These are phyloP conservation scores for Mortierella claussenii DNA, from an alignment of 192 early-diverging fungal species.

Conservation along the genomic window DNA sequence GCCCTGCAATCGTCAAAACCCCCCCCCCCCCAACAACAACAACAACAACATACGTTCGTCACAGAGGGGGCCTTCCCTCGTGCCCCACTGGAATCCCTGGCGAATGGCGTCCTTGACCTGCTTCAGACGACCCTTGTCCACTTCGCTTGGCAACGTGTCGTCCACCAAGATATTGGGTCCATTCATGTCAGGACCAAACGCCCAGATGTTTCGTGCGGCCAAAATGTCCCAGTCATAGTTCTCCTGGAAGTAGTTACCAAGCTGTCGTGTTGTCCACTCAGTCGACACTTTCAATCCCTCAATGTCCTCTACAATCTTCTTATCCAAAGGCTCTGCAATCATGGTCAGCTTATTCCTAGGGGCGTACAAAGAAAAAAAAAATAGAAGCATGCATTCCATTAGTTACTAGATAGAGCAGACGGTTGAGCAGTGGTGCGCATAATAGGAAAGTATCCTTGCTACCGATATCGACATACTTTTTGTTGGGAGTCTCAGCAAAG, in stretches of 20 bases:
- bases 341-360: slow-evolving; percentile 93
- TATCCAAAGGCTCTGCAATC: slow-evolving; percentile 94
- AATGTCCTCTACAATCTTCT: slow-evolving; percentile 92
- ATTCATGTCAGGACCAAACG: slow-evolving; percentile 93
- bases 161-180: slow-evolving; percentile 95
- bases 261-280: slow-evolving; percentile 76
- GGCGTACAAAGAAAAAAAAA: background rate
- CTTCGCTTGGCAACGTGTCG: slow-evolving; percentile 94
- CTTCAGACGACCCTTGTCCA: slow-evolving; percentile 84
- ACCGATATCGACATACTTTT: slow-evolving; percentile 90
- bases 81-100: slow-evolving; percentile 99
- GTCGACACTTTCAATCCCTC: slow-evolving; percentile 78
- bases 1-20: too few species aligned
- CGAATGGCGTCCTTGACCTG: slow-evolving; percentile 86
- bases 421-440: too few species aligned
- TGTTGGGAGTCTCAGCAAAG: slow-evolving; percentile 98
- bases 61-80: slow-evolving; percentile 94
- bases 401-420: too few species aligned
- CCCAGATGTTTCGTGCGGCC: slow-evolving; percentile 95
- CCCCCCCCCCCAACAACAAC: too few species aligned
- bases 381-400: too few species aligned
- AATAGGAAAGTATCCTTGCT: too few species aligned
- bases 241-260: slow-evolving; percentile 84
- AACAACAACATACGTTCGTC: slow-evolving; percentile 94
- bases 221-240: slow-evolving; percentile 96